Base-by-base conservation (phyloP, 768 basidiomycete species). In the Tremella yokohamensis region DNA sequence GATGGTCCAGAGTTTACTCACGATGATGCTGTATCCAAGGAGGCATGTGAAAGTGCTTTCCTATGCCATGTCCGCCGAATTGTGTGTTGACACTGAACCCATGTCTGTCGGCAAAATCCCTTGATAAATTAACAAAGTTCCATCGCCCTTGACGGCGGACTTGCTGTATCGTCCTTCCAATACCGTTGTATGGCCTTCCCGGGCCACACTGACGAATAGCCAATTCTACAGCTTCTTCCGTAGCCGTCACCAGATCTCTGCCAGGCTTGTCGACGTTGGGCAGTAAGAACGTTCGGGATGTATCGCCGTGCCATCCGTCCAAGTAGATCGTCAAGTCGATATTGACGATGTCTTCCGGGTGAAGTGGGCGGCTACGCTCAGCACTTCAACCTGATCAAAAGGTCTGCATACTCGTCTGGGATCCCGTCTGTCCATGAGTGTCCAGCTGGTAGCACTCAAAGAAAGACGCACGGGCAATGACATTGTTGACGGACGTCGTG, bases 251-350 rank as follows among this genome's bases (percentile, higher is more conserved):
- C 1, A 94, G 82, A 40, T 87, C 83, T 49, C 76, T 74, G 0
- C 89, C 91, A 52, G 79, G 81, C 9, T 81, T 77, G 66, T 94
- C 92, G 15, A 89, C 89, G 34, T 84, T 73, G 39, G 90, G 90
- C 4, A 94, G 85, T 2, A 87, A 76, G 73, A 90, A 92, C 0
- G 87, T 94, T 51, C 82, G 78, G 0, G 90, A 91, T 0, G 90
- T 93, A 66, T 94, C 92, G 0, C 92, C 92, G 64, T 94, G 91
- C 75, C 84, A 90, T 1, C 88, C 87, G 56, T 89, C 78, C n/a
- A 86, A 77, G 73, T 83, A 93, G 8, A 93, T 81, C 1, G 92
- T 93, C 8, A 96, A 77, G 74, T 96, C 92, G 44, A 94, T 80
- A 73, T 92, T 92, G 66, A 96, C 79, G 47, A 96, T 87, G 61